These are phyloP conservation scores for Rhododendron molle DNA, from an alignment of 148 eudicot genomes.

Conservation along the genomic window DNA sequence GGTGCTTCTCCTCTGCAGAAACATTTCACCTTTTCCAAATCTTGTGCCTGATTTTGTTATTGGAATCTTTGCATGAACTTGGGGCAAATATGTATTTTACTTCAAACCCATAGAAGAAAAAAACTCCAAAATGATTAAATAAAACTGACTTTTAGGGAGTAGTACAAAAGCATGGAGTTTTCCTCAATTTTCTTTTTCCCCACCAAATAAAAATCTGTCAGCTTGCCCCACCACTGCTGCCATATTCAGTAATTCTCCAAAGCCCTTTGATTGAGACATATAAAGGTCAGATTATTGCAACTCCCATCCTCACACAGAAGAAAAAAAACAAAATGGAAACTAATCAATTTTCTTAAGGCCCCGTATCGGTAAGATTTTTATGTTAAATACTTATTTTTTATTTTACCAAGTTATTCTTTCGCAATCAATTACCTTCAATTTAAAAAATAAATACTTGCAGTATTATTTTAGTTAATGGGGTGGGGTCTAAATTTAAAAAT, in stretches of 20 bases:
- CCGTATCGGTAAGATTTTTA: too few species aligned
- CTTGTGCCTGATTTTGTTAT: slow-evolving; percentile 37
- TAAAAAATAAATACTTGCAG: too few species aligned
- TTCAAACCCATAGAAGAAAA: neutral
- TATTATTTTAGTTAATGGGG: too few species aligned
- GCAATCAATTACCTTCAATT: too few species aligned
- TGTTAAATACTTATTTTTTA: too few species aligned
- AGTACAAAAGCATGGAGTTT: neutral
- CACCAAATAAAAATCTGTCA: slow-evolving; percentile 15
- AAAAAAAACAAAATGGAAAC: neutral
- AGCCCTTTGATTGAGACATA: slow-evolving; percentile 26
- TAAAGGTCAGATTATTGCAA: slow-evolving; percentile 20
- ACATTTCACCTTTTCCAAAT: slow-evolving; percentile 34
- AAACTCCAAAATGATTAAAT: neutral
- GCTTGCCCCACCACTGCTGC: slow-evolving; percentile 13
- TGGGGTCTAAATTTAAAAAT: neutral
- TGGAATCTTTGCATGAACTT: slow-evolving; percentile 32
- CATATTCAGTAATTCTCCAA: slow-evolving; percentile 25
- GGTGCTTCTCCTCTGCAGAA: slow-evolving; percentile 35
- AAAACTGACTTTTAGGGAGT: neutral
- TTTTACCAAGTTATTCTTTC: too few species aligned
- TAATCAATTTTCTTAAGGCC: neutral
- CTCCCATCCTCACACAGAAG: neutral
- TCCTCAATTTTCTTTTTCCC: neutral
- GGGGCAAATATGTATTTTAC: neutral